Evolutionary conservation across 2,329 filamentous ascomycete species (phyloP).

Genomic region (Fusarium sp.): DNA sequence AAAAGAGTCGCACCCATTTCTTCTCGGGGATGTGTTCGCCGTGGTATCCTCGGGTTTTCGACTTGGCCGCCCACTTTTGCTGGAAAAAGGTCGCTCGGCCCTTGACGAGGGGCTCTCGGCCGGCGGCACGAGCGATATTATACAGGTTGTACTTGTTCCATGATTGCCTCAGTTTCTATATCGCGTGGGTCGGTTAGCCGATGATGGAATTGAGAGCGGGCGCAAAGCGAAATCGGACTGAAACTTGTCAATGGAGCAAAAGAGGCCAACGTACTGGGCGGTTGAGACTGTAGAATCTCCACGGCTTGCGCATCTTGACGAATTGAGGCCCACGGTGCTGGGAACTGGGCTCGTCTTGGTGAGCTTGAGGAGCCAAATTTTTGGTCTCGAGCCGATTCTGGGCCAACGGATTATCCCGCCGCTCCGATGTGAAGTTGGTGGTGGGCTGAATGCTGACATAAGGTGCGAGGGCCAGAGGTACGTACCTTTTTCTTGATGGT

Average conservation of each 20-base stretch:
- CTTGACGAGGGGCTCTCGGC: slow-evolving; percentile 45
- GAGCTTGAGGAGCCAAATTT: slow-evolving; percentile 45
- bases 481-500: background rate
- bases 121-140: slow-evolving; percentile 71
- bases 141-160: slow-evolving; percentile 99
- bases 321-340: slow-evolving; percentile 43
- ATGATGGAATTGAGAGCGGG: slow-evolving; percentile 12
- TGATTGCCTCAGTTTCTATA: slow-evolving; percentile 90
- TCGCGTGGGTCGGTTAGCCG: slow-evolving; percentile 26
- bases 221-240: background rate
- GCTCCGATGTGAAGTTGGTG: slow-evolving; percentile 22
- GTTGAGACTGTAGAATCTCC: slow-evolving; percentile 74
- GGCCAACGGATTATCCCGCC: slow-evolving; percentile 44
- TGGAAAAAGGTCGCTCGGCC: slow-evolving; percentile 83
- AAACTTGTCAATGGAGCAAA: slow-evolving; percentile 1
- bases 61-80: slow-evolving; percentile 97
- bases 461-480: background rate
- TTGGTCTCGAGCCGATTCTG: slow-evolving; percentile 40
- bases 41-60: slow-evolving; percentile 86
- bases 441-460: slow-evolving; percentile 34
- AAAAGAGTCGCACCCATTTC: slow-evolving; percentile 95
- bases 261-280: slow-evolving; percentile 64
- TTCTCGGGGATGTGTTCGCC: slow-evolving; percentile 94
- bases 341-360: slow-evolving; percentile 39
- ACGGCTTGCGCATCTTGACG: slow-evolving; percentile 64